phyloP scores from a whole-genome alignment of 345 rosid genomes.

The Ceriops zippeliana region DNA sequence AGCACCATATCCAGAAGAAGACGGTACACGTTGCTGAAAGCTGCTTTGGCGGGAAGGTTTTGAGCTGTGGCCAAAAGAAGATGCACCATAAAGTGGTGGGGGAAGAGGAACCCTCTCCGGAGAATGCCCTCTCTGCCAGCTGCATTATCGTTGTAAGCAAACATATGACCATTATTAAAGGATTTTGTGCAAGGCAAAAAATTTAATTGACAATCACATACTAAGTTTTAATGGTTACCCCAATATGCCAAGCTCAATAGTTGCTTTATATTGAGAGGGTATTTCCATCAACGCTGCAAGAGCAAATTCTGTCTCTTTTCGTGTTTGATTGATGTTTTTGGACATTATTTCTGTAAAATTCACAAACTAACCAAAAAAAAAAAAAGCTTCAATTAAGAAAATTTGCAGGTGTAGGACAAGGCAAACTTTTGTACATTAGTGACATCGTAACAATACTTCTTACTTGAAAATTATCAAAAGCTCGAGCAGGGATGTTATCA shows the following conservation, averaged over 20 bases:
- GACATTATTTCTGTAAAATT: conserved; percentile 91
- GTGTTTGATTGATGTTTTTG: conserved; percentile 47
- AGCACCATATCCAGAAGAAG: conserved; percentile 15
- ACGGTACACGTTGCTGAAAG: conserved; percentile 31
- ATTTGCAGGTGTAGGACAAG: background rate
- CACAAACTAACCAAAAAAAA: conserved; percentile 59
- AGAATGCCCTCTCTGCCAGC: conserved; percentile 44
- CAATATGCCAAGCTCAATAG: conserved; percentile 70
- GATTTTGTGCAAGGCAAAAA: background rate
- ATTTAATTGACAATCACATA: background rate
- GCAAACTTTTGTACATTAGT: background rate
- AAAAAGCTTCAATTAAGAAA: background rate
- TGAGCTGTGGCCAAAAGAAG: conserved; percentile 30
- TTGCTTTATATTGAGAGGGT: conserved; percentile 92
- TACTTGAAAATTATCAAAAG: conserved; percentile 96
- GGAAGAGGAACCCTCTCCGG: conserved; percentile 72
- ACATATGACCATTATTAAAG: conserved; percentile 7
- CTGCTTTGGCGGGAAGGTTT: conserved; percentile 39
- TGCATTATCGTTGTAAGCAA: conserved; percentile 28
- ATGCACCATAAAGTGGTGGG: conserved; percentile 52
- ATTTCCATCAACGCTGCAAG: conserved; percentile 95
- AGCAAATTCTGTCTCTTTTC: conserved; percentile 90
- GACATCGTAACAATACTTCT: background rate
- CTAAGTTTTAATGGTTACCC: conserved; percentile 45
- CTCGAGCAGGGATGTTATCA: conserved; percentile 93